A percentile compares a stretch with the other conserved stretches of the same genome.
These are phyloP conservation scores for Penicillium soppii DNA, from an alignment of 495 filamentous ascomycete species.

Conservation along the genomic window DNA sequence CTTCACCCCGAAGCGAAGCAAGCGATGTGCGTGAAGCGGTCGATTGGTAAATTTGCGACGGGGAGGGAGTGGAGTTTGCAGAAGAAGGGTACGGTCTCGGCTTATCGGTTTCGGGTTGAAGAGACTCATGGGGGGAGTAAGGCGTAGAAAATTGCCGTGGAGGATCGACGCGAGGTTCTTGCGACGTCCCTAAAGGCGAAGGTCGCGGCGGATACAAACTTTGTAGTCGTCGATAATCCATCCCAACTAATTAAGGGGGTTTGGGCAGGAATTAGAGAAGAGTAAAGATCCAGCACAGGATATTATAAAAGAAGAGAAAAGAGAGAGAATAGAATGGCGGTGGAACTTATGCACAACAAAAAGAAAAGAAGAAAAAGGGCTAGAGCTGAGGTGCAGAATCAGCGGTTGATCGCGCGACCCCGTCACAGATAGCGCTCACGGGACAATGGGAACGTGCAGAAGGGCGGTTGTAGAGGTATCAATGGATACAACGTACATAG, in stretches of 20 bases:
- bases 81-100: slow-evolving; percentile 23
- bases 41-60: slow-evolving; percentile 17
- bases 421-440: slow-evolving; percentile 16
- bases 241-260: not conserved
- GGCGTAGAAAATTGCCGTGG: slow-evolving; percentile 2
- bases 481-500: too few relatives aligned
- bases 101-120: slow-evolving; percentile 27
- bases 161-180: slow-evolving; percentile 1
- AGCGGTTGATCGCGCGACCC: slow-evolving; percentile 28
- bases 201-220: slow-evolving; percentile 6
- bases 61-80: slow-evolving; percentile 10
- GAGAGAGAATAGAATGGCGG: slow-evolving; percentile 10
- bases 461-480: not conserved
- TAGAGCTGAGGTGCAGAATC: slow-evolving; percentile 18
- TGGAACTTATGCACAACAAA: slow-evolving; percentile 16
- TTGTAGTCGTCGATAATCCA: slow-evolving; percentile 9
- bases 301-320: not conserved
- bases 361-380: slow-evolving; percentile 9
- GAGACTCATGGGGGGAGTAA: slow-evolving; percentile 19
- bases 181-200: slow-evolving; percentile 4
- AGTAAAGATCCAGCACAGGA: too few relatives aligned
- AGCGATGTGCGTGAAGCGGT: slow-evolving; percentile 9
- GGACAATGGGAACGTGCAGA: slow-evolving; percentile 13
- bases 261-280: slow-evolving; percentile 4
- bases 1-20: slow-evolving; percentile 12